Percentiles rank a stretch among this genome's conserved stretches.
Conservation (phyloP, 176 grass and related monocot genomes). For the maize (Zea mays) region Zm-B73-REFERENCE-NAM-5.0 NC_050097.1:56904501-56905000, state of each 20-base stretch:
- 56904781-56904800: neutral
- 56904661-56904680: neutral
- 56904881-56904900: neutral
- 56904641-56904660: slow-evolving; percentile 15
- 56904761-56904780: slow-evolving; percentile 30
- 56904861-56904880: no score
- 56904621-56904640: neutral
- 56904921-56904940: neutral
- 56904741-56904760: neutral
- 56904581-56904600: slow-evolving; percentile 18
- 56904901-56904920: neutral
- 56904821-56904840: neutral
- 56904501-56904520: neutral
- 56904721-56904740: neutral
- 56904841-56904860: neutral
- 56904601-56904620: neutral
- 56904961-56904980: neutral
- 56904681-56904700: slow-evolving; percentile 2
- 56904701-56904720: neutral
- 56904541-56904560: neutral
- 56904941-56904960: neutral
- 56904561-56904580: neutral
- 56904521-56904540: neutral
- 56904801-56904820: slow-evolving; percentile 21
- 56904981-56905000: no score